Evolutionary conservation across 108 stramenopile species (phyloP).

Genomic region (Epipyxis sp.): DNA sequence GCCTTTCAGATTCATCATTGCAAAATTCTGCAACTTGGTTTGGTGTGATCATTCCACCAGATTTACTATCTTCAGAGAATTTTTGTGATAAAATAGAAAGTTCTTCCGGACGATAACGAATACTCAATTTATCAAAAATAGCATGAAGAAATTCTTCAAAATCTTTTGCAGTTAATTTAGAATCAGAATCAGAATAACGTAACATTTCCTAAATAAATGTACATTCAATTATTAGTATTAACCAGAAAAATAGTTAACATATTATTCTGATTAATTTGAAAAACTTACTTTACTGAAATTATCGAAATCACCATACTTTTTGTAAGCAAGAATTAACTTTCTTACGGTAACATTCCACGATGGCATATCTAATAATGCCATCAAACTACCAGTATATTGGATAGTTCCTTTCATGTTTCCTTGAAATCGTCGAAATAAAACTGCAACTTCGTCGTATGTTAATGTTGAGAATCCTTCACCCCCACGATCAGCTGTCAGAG

Average conservation of each 20-base stretch:
- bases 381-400: slow-evolving; percentile 41
- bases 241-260: no score
- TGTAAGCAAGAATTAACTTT: slow-evolving; percentile 7
- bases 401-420: slow-evolving; percentile 32
- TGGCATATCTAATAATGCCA: slow-evolving; percentile 50
- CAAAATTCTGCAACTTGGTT: slow-evolving; percentile 29
- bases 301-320: not conserved
- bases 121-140: not conserved
- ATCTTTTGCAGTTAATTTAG: not conserved
- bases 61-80: not conserved
- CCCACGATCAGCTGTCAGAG: not conserved
- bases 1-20: slow-evolving; percentile 27
- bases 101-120: not conserved
- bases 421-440: slow-evolving; percentile 38
- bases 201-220: not conserved
- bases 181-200: not conserved
- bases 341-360: not conserved
- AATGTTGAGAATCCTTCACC: slow-evolving; percentile 16
- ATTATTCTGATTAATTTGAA: no score
- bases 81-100: not conserved
- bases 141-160: slow-evolving; percentile 3
- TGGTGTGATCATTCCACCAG: slow-evolving; percentile 19
- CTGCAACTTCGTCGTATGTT: slow-evolving; percentile 41
- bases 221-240: no score
- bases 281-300: not conserved